These are phyloP conservation scores for Aspergillus mulundensis DNA, from an alignment of 495 filamentous ascomycete genomes.

Conservation along the genomic window DNA sequence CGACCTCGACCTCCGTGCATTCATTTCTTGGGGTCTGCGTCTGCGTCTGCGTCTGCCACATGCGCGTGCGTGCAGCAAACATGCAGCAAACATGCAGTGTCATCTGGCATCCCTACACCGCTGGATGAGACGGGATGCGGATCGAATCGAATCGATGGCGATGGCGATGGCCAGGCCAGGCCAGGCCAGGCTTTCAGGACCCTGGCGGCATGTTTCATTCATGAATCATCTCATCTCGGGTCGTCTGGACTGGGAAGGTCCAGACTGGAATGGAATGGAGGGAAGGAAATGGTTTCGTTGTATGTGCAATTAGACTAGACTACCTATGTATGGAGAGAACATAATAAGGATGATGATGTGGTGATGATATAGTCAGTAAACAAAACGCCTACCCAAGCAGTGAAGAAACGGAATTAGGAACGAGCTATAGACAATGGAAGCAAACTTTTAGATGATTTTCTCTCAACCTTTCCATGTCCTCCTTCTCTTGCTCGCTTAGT, in stretches of 20 bases:
- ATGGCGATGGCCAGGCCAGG: too few species aligned
- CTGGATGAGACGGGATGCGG: background rate
- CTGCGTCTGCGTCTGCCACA: background rate
- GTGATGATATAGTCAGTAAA: background rate
- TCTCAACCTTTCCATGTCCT: too few species aligned
- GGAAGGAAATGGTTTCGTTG: background rate
- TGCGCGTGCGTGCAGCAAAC: too few species aligned
- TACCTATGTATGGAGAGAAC: background rate
- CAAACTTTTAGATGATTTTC: slow-evolving; percentile 7
- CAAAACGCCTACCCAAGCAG: background rate
- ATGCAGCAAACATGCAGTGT: background rate
- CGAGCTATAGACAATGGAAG: background rate
- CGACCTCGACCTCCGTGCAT: too few species aligned
- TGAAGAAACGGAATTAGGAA: background rate
- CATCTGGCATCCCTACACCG: background rate
- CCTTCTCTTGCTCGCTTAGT: background rate
- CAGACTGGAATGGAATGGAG: too few species aligned
- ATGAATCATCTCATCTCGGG: too few species aligned
- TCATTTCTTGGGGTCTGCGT: background rate
- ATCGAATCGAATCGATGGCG: too few species aligned
- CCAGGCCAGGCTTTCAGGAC: too few species aligned
- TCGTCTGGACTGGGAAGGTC: too few species aligned
- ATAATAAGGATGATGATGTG: background rate
- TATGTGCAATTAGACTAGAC: background rate
- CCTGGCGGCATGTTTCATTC: too few species aligned